Base-by-base conservation (phyloP, 2,329 filamentous ascomycete genomes). In the Hypoxylon sp. region DNA sequence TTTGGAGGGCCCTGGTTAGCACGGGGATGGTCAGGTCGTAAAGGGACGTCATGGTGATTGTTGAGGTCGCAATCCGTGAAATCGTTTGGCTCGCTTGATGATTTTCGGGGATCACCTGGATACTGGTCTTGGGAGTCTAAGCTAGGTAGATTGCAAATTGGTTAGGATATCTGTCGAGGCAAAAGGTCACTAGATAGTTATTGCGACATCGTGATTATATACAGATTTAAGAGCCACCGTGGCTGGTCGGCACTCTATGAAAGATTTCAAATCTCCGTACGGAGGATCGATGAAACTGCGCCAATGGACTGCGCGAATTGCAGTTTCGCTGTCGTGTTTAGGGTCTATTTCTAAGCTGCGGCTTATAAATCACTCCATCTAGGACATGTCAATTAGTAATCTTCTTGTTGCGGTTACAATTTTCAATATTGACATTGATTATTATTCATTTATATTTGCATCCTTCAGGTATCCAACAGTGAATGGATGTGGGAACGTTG, bases 1-100 rank as follows among this genome's bases (percentile, higher is more conserved):
- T 68, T 54, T 71, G 71, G 43, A 82, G 68, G 67, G 71, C 69
- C 34, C 75, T 74, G 70, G 68, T 72, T 66, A 78, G 71, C 61
- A 73, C 45, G 59, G 72, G 69, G 63, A 83, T 59, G 64, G 74
- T 76, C 60, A 74, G 67, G 64, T 82, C 80, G 81, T 81, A 82
- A 64, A 83, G 73, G n/a, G 79, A 73, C 67, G 72, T 63, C 76
- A 69, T 81, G 70, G 61, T 61, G 45, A 32, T 34, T 41, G 16
- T 7, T 55, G 23, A 16, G n/a, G 1, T 14, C 3, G 7, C 14
- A 11, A 7, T 19, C 32, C 25, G 12, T 50, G 19, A 5, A n/a
- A n/a, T n/a, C n/a, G 19, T 45, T 29, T 30, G 25, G n/a, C n/a
- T 53, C 16, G 23, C 7, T 41, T 37, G 32, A 37, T n/a, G n/a